Evolutionary conservation across 345 rosid species (phyloP), one percentile per base, ranked within the genome.

Genomic region (Cardamine occulta): DNA sequence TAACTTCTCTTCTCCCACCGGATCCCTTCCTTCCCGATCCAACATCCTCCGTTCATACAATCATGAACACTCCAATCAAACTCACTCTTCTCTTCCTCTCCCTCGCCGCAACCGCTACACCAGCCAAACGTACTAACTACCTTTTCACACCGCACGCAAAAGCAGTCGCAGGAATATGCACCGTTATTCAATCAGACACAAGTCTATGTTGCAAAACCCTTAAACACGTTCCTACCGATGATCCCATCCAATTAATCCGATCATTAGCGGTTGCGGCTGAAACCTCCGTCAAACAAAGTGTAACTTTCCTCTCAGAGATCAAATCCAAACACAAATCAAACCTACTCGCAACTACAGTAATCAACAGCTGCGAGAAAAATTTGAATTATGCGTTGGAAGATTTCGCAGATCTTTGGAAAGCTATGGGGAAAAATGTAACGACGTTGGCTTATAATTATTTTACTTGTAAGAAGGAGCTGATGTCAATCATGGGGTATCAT

Each of bases 151-250:
- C 84, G 2, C 75, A 80, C 47, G 84, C 70, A 52, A 87, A 79
- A 75, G 81, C 83, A 1, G 86, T 83, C 40, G 37, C 82, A 2
- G 47, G 72, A n/a, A 64, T 88, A 26, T 88, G 97, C 56, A 55
- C 77, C 28, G 68, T 80, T 0, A 75, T 88, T 13, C 66, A 57
- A 34, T 55, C 74, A 18, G 66, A 81, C 85, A 85, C 81, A 63
- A 84, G 86, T n/a, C 75, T 68, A 7, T 89, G 97, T 60, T 77
- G 83, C 59, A 80, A 81, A 59, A 80, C 82, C 24, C 85, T 91
- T 2, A 57, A 77, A 56, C 29, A 65, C 5, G 83, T 76, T 6
- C 81, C 79, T 1, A 79, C 80, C 60, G 67, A 86, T 0, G 88
- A 86, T 9, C 88, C 89, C 3, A 84, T 85, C 80, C 83, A 87